Base-by-base conservation (phyloP, 2,329 filamentous ascomycete genomes). In the Colletotrichum musicola region DNA sequence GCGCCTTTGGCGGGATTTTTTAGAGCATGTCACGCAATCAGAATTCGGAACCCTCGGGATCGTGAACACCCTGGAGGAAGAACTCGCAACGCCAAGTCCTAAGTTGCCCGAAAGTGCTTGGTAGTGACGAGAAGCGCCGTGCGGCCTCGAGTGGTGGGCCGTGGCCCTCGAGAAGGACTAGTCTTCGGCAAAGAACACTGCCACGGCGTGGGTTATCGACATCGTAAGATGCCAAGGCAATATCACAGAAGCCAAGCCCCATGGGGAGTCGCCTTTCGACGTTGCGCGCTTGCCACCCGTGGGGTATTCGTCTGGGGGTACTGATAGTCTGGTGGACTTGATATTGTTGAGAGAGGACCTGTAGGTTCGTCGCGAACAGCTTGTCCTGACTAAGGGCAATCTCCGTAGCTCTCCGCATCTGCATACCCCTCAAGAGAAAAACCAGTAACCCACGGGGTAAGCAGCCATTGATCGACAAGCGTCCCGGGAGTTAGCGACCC, bases 151-250 rank as follows among this genome's bases (percentile, higher is more conserved):
- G 30, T 35, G 30, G 30, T 25, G 3, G 22, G 22, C 22, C 22
- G 22, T 25, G 22, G 22, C 22, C 30, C 30, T 42, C 40, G 40
- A 6, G 14, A 42, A 14, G 40, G 16, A 42, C 40, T 42, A 14
- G 5, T 42, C 40, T n/a, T 42, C 40, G 13, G 13, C 6, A 7
- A 42, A 7, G 16, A 40, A 42, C 50, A 61, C 18, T 56, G 16
- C n/a, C 35, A 5, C 22, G 14, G 27, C 6, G 2, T 20, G 6
- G 3, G 20, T 51, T 13, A 44, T 47, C 40, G 46, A 56, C 35
- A 65, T 68, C 65, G 65, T 65, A 65, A 65, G 62, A 68, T 65
- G 65, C 62, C 65, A 68, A 68, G 65, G 9, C 40, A 46, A 56
- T 1, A 13, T 22, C 4, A n/a, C 16, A 50, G 22, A 1, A 10